These are phyloP conservation scores for Lagenidium sp. DNA, from an alignment of 352 stramenopile genomes.

Conservation along the genomic window DNA sequence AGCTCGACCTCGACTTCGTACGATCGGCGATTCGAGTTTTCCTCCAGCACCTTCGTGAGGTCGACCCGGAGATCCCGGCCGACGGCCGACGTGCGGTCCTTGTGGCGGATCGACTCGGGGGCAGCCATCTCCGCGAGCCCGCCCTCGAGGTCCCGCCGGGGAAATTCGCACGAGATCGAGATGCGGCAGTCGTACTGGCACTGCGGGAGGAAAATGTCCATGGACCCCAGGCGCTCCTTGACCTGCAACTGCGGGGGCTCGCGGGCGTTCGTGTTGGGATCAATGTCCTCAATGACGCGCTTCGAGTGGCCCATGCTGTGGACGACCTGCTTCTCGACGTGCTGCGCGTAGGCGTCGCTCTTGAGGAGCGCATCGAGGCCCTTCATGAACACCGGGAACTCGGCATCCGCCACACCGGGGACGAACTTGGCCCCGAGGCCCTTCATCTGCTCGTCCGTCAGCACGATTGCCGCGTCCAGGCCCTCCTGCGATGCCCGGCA, in stretches of 20 bases:
- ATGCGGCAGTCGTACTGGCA: slow-evolving; percentile 82
- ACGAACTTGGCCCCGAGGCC: slow-evolving; percentile 72
- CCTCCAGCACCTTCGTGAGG: slow-evolving; percentile 72
- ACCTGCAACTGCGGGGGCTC: slow-evolving; percentile 50
- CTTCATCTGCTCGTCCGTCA: slow-evolving; percentile 72
- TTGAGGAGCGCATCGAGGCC: slow-evolving; percentile 60
- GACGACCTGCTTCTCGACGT: slow-evolving; percentile 73
- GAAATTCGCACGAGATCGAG: slow-evolving; percentile 79
- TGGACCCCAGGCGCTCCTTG: slow-evolving; percentile 72
- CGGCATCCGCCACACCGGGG: slow-evolving; percentile 52
- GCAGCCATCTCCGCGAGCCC: slow-evolving; percentile 52
- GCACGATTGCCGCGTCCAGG: slow-evolving; percentile 58
- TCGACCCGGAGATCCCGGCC: slow-evolving; percentile 74
- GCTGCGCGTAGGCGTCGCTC: slow-evolving; percentile 56
- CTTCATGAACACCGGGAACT: slow-evolving; percentile 63
- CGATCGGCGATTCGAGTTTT: slow-evolving; percentile 54
- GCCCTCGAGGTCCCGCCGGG: slow-evolving; percentile 37
- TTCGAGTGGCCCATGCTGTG: slow-evolving; percentile 72
- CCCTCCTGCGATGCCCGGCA: slow-evolving; percentile 66
- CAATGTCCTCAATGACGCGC: slow-evolving; percentile 68
- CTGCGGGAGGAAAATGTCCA: slow-evolving; percentile 83
- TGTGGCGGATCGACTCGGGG: slow-evolving; percentile 65
- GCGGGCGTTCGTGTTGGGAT: slow-evolving; percentile 41
- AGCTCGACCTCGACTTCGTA: slow-evolving; percentile 82
- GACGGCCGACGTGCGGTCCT: slow-evolving; percentile 70